Percentiles rank a stretch among this genome's conserved stretches.
phyloP scores from a whole-genome alignment of 2,329 filamentous ascomycete genomes.

The Dothistroma septosporum region DNA sequence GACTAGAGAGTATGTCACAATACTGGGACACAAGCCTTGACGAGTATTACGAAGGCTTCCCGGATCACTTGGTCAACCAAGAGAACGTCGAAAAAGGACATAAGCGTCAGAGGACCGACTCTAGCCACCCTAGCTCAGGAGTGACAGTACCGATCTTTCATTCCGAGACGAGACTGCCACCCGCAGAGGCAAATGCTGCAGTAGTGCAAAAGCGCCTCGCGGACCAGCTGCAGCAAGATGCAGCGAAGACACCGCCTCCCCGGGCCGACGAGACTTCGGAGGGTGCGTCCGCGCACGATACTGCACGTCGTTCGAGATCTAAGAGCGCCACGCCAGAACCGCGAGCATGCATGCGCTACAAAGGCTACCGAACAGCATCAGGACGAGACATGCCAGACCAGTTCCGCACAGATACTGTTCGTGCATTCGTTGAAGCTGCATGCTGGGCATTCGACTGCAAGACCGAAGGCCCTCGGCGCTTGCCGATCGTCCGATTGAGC shows the following conservation, averaged over 20 bases:
- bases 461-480: constrained; percentile 43
- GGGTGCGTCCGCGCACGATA: neutral
- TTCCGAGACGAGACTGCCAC: neutral
- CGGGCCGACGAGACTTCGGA: neutral
- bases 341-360: constrained; percentile 42
- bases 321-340: constrained; percentile 16
- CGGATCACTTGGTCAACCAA: constrained; percentile 15
- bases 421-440: constrained; percentile 55
- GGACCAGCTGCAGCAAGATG: constrained; percentile 1
- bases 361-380: constrained; percentile 55
- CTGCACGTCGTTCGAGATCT: constrained; percentile 3
- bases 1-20: constrained; percentile 55
- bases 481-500: constrained; percentile 42
- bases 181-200: neutral
- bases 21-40: constrained; percentile 61
- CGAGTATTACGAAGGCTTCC: constrained; percentile 45
- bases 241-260: constrained; percentile 4
- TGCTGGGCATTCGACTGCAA: constrained; percentile 57
- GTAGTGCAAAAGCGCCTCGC: neutral
- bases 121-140: constrained; percentile 4
- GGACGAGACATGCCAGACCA: constrained; percentile 57
- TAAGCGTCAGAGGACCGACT: constrained; percentile 27
- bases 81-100: constrained; percentile 17
- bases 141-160: constrained; percentile 1
- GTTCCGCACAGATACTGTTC: constrained; percentile 53